Conservation (phyloP, 1,284 basidiomycete genomes). For the Athelia sp. region DNA sequence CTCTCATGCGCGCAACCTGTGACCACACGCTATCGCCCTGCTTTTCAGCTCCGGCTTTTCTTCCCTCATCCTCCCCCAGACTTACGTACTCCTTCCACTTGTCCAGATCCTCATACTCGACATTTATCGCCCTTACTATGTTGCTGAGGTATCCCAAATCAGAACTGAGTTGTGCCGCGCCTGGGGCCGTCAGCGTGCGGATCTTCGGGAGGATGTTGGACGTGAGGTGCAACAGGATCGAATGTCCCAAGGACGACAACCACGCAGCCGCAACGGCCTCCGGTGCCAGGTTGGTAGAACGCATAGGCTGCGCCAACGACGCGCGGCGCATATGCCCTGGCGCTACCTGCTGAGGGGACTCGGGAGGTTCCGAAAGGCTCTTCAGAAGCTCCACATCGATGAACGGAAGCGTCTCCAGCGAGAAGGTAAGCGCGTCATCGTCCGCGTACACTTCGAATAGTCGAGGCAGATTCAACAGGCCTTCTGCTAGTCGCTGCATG, state of each 20-base stretch:
- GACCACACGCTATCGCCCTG: slow-evolving; percentile 31
- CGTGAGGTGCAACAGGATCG: slow-evolving; percentile 72
- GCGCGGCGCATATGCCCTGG: slow-evolving; percentile 30
- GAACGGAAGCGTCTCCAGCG: slow-evolving; percentile 76
- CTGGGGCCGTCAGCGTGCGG: slow-evolving; percentile 51
- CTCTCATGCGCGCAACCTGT: slow-evolving; percentile 47
- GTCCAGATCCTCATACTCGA: slow-evolving; percentile 73
- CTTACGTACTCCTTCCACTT: slow-evolving; percentile 67
- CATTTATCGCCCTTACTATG: slow-evolving; percentile 87
- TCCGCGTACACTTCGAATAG: slow-evolving; percentile 93
- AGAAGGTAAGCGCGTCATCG: slow-evolving; percentile 88
- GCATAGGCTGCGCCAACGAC: slow-evolving; percentile 27
- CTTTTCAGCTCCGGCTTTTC: slow-evolving; percentile 29
- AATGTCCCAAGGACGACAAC: slow-evolving; percentile 84
- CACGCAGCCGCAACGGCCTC: slow-evolving; percentile 85
- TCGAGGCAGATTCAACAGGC: slow-evolving; percentile 87
- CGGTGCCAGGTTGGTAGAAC: slow-evolving; percentile 43
- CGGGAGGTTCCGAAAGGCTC: slow-evolving; percentile 33
- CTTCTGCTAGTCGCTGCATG: slow-evolving; percentile 88
- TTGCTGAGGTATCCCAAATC: slow-evolving; percentile 89
- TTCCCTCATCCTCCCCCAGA: slow-evolving; percentile 54
- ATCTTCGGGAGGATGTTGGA: slow-evolving; percentile 60
- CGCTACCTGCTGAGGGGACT: slow-evolving; percentile 20
- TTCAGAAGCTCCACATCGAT: slow-evolving; percentile 57
- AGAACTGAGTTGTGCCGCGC: slow-evolving; percentile 80